Base-by-base conservation (phyloP, 768 basidiomycete genomes). In the Phaeotremella fagi region DNA sequence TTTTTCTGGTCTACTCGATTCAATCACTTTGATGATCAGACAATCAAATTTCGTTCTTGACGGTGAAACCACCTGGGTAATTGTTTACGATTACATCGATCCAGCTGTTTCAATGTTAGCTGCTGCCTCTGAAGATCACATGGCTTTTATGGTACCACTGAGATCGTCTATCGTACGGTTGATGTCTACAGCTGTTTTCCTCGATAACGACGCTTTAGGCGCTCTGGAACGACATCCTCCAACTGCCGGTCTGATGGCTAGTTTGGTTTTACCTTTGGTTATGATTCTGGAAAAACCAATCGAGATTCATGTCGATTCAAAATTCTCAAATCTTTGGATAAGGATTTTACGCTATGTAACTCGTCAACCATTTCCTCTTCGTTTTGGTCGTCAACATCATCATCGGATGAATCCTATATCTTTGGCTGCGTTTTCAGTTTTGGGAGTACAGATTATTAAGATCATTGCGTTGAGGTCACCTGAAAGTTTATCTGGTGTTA, bases 401-500 rank as follows among this genome's bases (percentile, higher is more conserved):
- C 27, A 20, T 7, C 12, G 29, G 15, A 57, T 23, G 12, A 23
- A 42, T 2, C 12, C 3, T 26, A 20, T 24, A 26, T 42, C 55
- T 3, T 44, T 37, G 3, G 53, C 53, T 11, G 59, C 53, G 1
- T 45, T 55, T 4, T 25, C 44, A 12, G 33, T 61, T 22, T 35
- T 68, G 28, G 46, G 57, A 3, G 23, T 68, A 1, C 66, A 71
- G 35, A 51, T 65, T 44, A 55, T 68, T 58, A 71, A 68, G 48
- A 45, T 64, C 47, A 60, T 66, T 48, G 24, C 53, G 26, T 27
- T 71, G 18, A 55, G 66, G 3, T 63, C 63, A 1, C 47, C 58
- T 2, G 55, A 60, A 2, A 55, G 48, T 23, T 55, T 69, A 20
- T 61, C 61, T 0, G 23, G 46, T 20, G 47, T 61, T 11, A 49